Conservation (phyloP, 768 basidiomycete genomes). For the Neoboletus brunneissimus region DNA sequence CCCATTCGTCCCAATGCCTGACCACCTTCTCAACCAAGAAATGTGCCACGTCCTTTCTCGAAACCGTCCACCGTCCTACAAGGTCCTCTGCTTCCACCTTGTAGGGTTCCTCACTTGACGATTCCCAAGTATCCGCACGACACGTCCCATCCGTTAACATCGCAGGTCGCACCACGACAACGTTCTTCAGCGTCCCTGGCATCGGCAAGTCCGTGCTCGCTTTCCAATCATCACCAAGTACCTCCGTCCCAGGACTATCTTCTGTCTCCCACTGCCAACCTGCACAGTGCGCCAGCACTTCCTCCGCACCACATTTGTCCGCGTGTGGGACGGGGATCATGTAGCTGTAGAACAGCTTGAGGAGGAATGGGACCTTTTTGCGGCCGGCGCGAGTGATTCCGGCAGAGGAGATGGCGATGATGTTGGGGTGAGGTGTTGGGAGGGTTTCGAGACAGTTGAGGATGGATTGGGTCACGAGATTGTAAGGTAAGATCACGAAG, state of each 20-base stretch:
- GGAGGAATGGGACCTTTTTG: conserved; percentile 41
- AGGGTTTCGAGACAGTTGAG: conserved; percentile 56
- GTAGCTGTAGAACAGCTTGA: conserved; percentile 49
- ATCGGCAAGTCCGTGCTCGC: conserved; percentile 34
- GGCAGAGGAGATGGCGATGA: conserved; percentile 52
- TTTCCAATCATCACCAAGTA: conserved; percentile 48
- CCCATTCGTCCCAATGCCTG: conserved; percentile 51
- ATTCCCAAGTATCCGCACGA: conserved; percentile 14
- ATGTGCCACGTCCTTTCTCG: conserved; percentile 63
- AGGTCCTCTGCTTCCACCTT: conserved; percentile 43
- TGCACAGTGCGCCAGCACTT: conserved; percentile 43
- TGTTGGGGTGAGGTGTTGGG: conserved; percentile 44
- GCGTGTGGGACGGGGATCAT: conserved; percentile 46
- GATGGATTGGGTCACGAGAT: conserved; percentile 58
- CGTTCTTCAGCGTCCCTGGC: conserved; percentile 41
- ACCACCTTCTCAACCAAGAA: conserved; percentile 52
- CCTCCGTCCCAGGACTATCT: conserved; percentile 39
- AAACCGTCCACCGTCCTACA: conserved; percentile 46
- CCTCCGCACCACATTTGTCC: conserved; percentile 64
- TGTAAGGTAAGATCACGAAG: conserved; percentile 43
- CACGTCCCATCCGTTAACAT: conserved; percentile 58
- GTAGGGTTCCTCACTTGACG: conserved; percentile 33
- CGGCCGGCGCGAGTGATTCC: conserved; percentile 51
- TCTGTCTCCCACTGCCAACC: conserved; percentile 52
- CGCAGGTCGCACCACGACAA: conserved; percentile 54